These are phyloP conservation scores for Suillus subaureus DNA, from an alignment of 768 basidiomycete species.

Conservation along the genomic window DNA sequence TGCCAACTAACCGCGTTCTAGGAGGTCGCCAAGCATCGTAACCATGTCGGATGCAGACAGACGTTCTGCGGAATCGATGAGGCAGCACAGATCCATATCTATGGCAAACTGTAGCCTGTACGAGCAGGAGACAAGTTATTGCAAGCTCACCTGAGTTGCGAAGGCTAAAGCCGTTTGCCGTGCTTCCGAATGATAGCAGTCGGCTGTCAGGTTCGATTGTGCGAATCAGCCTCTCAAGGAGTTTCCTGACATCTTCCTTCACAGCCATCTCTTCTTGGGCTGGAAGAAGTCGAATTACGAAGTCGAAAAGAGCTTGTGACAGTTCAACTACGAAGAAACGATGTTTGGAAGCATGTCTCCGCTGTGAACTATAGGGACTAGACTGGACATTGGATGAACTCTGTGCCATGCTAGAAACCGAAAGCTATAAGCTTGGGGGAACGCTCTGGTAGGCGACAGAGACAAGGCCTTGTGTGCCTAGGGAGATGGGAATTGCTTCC, in stretches of 20 bases:
- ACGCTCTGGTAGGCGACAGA: conserved; percentile 10
- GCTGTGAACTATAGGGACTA: conserved; percentile 32
- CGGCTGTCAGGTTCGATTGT: conserved; percentile 92
- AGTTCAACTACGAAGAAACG: conserved; percentile 74
- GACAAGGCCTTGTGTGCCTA: conserved; percentile 12
- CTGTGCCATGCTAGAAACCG: conserved; percentile 30
- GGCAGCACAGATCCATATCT: conserved; percentile 99
- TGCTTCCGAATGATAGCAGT: conserved; percentile 92
- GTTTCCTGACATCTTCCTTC: conserved; percentile 94
- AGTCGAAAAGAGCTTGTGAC: conserved; percentile 90
- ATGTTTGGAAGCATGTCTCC: conserved; percentile 48
- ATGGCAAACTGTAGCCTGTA: conserved; percentile 17
- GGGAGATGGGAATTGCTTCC: conserved; percentile 24
- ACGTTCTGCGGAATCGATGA: conserved; percentile 86
- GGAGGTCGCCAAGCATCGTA: conserved; percentile 88
- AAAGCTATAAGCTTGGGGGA: conserved; percentile 7
- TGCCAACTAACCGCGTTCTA: conserved; percentile 78
- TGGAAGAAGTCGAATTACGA: conserved; percentile 89
- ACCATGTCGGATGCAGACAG: conserved; percentile 88
- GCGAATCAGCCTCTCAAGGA: conserved; percentile 93
- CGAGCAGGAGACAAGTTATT: conserved; percentile 10
- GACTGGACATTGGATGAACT: conserved; percentile 28
- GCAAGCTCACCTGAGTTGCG: conserved; percentile 80
- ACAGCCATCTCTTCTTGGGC: conserved; percentile 88
- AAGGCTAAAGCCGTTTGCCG: conserved; percentile 95